These are phyloP conservation scores for Lipomyces japonicus DNA, from an alignment of 805 yeast species.

Conservation along the genomic window DNA sequence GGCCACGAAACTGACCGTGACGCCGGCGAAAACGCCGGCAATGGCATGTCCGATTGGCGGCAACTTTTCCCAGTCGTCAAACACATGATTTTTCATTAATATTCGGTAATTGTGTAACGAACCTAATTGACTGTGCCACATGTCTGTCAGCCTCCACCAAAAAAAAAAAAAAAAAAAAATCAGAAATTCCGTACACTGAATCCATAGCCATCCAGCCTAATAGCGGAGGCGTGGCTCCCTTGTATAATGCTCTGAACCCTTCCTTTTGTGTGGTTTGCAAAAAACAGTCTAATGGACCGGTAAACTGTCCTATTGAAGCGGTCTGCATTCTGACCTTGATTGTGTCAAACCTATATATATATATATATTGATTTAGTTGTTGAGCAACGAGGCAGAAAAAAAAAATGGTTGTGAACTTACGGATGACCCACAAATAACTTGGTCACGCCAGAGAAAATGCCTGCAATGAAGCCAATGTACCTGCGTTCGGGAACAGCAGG, in stretches of 20 bases:
- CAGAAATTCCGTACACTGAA: conserved; percentile 47
- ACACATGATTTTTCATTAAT: conserved; percentile 60
- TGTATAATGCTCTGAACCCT: conserved; percentile 74
- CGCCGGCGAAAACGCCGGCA: conserved; percentile 77
- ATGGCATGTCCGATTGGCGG: conserved; percentile 72
- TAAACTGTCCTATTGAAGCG: conserved; percentile 63
- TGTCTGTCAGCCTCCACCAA: background rate
- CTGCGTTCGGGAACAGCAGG: conserved; percentile 18
- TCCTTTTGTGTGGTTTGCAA: conserved; percentile 66
- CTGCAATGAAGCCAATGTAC: conserved; percentile 71
- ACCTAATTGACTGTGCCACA: conserved; percentile 59
- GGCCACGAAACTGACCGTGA: conserved; percentile 92
- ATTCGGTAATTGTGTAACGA: conserved; percentile 74
- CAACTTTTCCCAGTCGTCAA: conserved; percentile 54
- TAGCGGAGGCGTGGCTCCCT: conserved; percentile 90
- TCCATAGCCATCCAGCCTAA: conserved; percentile 95
- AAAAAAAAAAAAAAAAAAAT: background rate
- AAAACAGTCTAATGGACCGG: conserved; percentile 80
- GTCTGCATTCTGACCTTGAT: conserved; percentile 83
- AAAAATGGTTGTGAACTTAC: conserved; percentile 17
- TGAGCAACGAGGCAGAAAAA: background rate
- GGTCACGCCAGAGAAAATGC: conserved; percentile 80
- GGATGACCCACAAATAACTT: conserved; percentile 92
- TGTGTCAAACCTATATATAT: conserved; percentile 56
- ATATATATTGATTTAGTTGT: background rate